phyloP scores from a whole-genome alignment of 176 grass and related monocot species.

The Elymus sibiricus region DNA sequence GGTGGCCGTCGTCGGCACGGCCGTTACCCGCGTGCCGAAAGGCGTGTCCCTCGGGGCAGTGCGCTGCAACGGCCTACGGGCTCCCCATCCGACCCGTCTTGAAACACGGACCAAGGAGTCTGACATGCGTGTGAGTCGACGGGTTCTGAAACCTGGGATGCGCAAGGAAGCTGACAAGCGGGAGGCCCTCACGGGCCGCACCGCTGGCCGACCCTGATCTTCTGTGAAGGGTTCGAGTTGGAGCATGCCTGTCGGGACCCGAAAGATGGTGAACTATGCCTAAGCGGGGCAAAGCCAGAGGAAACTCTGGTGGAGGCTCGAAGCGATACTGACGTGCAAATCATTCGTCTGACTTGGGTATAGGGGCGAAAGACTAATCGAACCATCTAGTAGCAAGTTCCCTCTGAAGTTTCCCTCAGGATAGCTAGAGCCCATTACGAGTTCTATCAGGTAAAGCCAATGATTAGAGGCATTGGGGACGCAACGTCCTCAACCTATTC shows the following conservation, averaged over 20 bases:
- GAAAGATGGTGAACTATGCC: conserved; percentile 89
- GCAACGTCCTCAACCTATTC: conserved; percentile 43
- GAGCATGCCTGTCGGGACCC: conserved; percentile 72
- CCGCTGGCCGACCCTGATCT: conserved; percentile 61
- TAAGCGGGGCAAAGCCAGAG: conserved; percentile 58
- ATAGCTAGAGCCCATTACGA: conserved; percentile 57
- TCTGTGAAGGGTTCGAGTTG: conserved; percentile 69
- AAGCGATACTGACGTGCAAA: conserved; percentile 66
- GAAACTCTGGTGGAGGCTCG: conserved; percentile 71
- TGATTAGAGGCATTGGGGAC: conserved; percentile 82
- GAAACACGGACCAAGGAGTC: conserved; percentile 16
- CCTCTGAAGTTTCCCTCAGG: conserved; percentile 69
- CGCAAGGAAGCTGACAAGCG: not conserved
- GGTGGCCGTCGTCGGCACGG: not conserved
- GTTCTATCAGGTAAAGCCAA: conserved; percentile 86
- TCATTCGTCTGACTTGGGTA: conserved; percentile 50
- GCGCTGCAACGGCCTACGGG: conserved; percentile 26
- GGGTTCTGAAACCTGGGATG: too few relatives aligned
- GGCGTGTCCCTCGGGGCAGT: not conserved
- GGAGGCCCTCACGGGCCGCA: conserved; percentile 6
- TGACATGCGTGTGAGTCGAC: too few relatives aligned
- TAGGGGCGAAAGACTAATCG: conserved; percentile 69
- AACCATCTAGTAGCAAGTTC: conserved; percentile 72
- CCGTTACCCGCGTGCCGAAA: not conserved
- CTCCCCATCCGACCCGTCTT: conserved; percentile 71